Percentiles rank a stretch among this genome's conserved stretches.
Evolutionary conservation across 176 grass and related monocot genomes (phyloP).

Genomic region (Oryza australiensis): DNA sequence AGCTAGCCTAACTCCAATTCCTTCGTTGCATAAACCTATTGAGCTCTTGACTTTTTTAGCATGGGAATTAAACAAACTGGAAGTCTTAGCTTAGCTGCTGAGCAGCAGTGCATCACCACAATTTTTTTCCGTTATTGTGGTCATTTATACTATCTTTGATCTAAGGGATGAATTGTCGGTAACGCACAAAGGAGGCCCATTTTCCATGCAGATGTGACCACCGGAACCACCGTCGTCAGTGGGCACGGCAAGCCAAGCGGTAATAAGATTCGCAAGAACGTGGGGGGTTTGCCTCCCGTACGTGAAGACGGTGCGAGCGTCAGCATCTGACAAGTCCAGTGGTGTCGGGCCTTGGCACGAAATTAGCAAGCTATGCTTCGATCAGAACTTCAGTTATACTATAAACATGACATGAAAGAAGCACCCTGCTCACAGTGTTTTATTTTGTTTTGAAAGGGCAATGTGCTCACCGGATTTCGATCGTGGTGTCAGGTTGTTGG

Average conservation of each 20-base stretch:
- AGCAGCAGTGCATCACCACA: background rate
- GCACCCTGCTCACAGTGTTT: slow-evolving; percentile 5
- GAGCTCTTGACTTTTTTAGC: slow-evolving; percentile 29
- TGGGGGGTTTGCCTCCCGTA: background rate
- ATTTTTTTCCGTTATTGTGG: slow-evolving; percentile 6
- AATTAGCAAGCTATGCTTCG: background rate
- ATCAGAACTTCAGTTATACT: slow-evolving; percentile 21
- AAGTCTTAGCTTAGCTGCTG: background rate
- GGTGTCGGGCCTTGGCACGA: slow-evolving; percentile 23
- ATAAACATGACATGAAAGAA: slow-evolving; percentile 9
- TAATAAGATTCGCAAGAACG: slow-evolving; percentile 1
- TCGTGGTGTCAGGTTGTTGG: slow-evolving; percentile 41
- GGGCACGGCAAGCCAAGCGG: slow-evolving; percentile 3
- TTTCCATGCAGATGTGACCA: slow-evolving; percentile 42
- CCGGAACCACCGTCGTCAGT: slow-evolving; percentile 43
- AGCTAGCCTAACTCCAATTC: slow-evolving; percentile 45
- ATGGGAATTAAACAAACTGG: background rate
- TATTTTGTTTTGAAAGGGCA: background rate
- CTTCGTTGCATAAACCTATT: background rate
- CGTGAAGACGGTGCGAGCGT: background rate
- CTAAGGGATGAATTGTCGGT: slow-evolving; percentile 37
- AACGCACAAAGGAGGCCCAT: slow-evolving; percentile 28
- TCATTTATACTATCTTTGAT: slow-evolving; percentile 23
- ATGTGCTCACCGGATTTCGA: slow-evolving; percentile 23
- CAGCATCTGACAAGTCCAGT: slow-evolving; percentile 18